phyloP scores from a whole-genome alignment of 257 asterid genomes.

The Eustoma russellianum region DNA sequence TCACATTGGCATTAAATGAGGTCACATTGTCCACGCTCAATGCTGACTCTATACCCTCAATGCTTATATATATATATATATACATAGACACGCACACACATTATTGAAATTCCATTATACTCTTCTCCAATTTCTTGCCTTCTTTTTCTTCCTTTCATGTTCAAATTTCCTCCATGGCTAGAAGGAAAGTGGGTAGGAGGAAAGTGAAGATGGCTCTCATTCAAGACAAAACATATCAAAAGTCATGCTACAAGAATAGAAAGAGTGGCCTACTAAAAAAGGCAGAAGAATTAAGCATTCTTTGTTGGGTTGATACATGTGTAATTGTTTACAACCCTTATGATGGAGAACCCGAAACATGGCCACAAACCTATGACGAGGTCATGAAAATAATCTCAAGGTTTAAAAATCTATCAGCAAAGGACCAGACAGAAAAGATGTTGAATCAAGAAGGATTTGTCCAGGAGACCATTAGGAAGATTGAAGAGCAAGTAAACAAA shows the following conservation, averaged over 20 bases:
- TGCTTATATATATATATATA: too few species aligned
- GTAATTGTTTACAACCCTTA: background rate
- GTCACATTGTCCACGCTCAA: too few species aligned
- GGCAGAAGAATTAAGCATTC: background rate
- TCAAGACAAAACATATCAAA: background rate
- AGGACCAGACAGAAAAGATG: background rate
- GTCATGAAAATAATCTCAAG: background rate
- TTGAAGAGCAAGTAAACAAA: background rate
- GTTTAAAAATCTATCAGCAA: background rate
- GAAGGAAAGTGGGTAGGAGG: background rate
- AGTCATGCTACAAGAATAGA: background rate
- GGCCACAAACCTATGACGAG: conserved; percentile 2
- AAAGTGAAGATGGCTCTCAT: background rate
- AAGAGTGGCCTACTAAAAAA: background rate
- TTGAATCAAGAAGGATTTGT: conserved; percentile 3
- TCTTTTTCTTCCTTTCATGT: background rate
- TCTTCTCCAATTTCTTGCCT: too few species aligned
- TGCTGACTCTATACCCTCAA: too few species aligned
- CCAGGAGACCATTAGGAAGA: background rate
- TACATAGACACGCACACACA: too few species aligned
- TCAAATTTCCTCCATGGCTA: background rate
- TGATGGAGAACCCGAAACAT: background rate
- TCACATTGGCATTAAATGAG: too few species aligned
- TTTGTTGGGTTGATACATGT: background rate
- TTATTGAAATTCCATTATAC: too few species aligned